Evolutionary conservation across 352 stramenopile species (phyloP), one percentile per base, ranked within the genome.

Genomic region (Pythium inflatum): DNA sequence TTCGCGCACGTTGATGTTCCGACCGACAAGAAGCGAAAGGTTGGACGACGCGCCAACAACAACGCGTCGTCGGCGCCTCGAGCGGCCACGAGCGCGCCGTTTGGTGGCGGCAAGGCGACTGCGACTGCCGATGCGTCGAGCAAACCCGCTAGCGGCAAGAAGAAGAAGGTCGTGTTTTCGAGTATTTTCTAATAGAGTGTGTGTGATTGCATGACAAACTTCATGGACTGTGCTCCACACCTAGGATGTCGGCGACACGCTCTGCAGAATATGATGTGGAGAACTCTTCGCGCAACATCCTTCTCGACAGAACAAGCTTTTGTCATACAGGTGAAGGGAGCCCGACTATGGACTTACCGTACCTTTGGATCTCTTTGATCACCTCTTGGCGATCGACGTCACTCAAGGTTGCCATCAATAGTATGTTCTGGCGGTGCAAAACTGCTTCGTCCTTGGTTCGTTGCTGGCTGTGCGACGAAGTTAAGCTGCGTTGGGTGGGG

Each of bases 121-220:
- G 49, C 58, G 2, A 16, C 58, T 7, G 24, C 63, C 16, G 31
- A 50, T 13, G 45, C 68, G 22, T 25, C 50, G 18, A 57, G 31
- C 75, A 82, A 77, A 56, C 38, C 75, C 18, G 48, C 61, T 2
- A 53, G 70, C 5, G 70, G 68, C 41, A 87, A 85, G 72, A 93
- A 93, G 78, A 92, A 90, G 68, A 93, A 93, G 73, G 86, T 93
- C 16, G 83, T 92, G 51, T 93, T 90, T 63, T 88, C 79, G 0
- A 92, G 87, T 66, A 48, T 93, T 50, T 93, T 93, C 59, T 88
- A 71, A 71, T 71, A 71, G 65, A 71, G 31, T 62, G 33, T 25
- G 33, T 71, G 25, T 59, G 54, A 48, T 46, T 71, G 36, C 12
- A 43, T 53, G 9, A 48, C 30, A 14, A 22, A 25, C n/a, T n/a